A percentile compares a stretch with the other conserved stretches of the same genome.
Conservation (phyloP, 2,329 filamentous ascomycete genomes). For the Fusarium incarnatum region DNA sequence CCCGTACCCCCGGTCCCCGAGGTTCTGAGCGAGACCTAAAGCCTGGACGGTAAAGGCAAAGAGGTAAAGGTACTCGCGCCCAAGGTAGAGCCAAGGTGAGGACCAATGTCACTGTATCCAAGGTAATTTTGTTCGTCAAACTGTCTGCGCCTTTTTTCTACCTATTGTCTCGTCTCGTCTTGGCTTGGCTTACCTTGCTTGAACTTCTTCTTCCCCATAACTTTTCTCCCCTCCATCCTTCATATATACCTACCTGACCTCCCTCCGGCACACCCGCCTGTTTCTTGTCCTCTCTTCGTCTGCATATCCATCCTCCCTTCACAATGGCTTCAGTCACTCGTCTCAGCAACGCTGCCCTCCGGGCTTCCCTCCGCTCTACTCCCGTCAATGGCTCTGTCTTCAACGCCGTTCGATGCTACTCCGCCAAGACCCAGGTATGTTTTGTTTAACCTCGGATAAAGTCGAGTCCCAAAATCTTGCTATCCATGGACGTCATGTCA, state of each 20-base stretch:
- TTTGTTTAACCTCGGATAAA: slow-evolving; percentile 56
- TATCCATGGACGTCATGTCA: slow-evolving; percentile 13
- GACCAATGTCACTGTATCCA: slow-evolving; percentile 20
- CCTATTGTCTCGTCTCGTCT: not conserved
- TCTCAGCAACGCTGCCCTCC: slow-evolving; percentile 83
- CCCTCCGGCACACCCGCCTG: slow-evolving; percentile 50
- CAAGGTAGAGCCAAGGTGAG: slow-evolving; percentile 33
- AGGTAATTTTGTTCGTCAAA: slow-evolving; percentile 29
- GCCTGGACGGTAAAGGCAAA: slow-evolving; percentile 5
- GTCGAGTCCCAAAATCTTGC: slow-evolving; percentile 15
- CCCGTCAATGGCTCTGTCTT: slow-evolving; percentile 79
- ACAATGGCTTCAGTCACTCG: slow-evolving; percentile 87
- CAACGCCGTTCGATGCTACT: slow-evolving; percentile 90
- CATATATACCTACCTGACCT: slow-evolving; percentile 49
- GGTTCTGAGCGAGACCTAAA: slow-evolving; percentile 27
- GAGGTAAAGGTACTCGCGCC: slow-evolving; percentile 27
- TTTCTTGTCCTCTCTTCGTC: slow-evolving; percentile 47
- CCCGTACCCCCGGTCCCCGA: slow-evolving; percentile 39
- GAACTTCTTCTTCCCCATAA: slow-evolving; percentile 51
- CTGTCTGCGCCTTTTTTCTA: slow-evolving; percentile 43
- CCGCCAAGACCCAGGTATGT: slow-evolving; percentile 87
- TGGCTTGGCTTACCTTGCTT: slow-evolving; percentile 36
- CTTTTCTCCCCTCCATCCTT: slow-evolving; percentile 49
- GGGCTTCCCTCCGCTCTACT: slow-evolving; percentile 76
- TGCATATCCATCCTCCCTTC: slow-evolving; percentile 47